Conservation (phyloP, 805 yeast species). For the Pichia cabralensis region DNA sequence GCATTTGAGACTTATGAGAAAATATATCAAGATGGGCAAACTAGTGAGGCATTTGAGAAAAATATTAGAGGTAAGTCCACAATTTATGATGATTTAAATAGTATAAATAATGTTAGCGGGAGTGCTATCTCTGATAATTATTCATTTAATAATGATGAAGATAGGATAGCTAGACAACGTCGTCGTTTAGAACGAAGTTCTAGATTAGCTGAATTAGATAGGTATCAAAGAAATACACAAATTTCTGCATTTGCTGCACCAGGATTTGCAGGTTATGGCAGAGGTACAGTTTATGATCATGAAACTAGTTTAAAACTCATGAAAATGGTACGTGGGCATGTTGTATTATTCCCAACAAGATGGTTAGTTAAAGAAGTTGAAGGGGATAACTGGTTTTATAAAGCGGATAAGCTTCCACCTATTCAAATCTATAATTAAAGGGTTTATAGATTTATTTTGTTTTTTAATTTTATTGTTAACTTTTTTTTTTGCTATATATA, state of each 20-base stretch:
- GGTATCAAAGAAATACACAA: slow-evolving; percentile 16
- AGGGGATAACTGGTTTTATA: slow-evolving; percentile 90
- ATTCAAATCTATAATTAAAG: slow-evolving; percentile 76
- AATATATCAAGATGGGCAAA: slow-evolving; percentile 14
- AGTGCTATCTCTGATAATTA: slow-evolving; percentile 3
- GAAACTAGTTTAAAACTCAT: slow-evolving; percentile 69
- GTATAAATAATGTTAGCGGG: slow-evolving; percentile 2
- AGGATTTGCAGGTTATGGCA: slow-evolving; percentile 1
- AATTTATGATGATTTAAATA: neutral
- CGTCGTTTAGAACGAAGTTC: slow-evolving; percentile 18
- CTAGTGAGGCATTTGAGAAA: neutral
- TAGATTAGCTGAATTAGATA: slow-evolving; percentile 21
- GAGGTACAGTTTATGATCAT: slow-evolving; percentile 36
- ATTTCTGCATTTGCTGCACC: slow-evolving; percentile 2
- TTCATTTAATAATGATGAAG: neutral
- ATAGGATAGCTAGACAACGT: slow-evolving; percentile 2
- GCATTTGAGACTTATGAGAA: no score
- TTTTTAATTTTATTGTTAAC: no score
- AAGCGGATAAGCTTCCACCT: slow-evolving; percentile 89
- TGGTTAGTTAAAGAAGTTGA: slow-evolving; percentile 87
- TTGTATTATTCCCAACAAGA: slow-evolving; percentile 85
- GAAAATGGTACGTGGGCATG: slow-evolving; percentile 68
- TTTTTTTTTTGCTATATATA: no score
- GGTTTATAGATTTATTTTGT: slow-evolving; percentile 2
- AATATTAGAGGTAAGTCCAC: slow-evolving; percentile 9